Evolutionary conservation across 257 asterid genomes (phyloP).

Genomic region (Plantago ovata): DNA sequence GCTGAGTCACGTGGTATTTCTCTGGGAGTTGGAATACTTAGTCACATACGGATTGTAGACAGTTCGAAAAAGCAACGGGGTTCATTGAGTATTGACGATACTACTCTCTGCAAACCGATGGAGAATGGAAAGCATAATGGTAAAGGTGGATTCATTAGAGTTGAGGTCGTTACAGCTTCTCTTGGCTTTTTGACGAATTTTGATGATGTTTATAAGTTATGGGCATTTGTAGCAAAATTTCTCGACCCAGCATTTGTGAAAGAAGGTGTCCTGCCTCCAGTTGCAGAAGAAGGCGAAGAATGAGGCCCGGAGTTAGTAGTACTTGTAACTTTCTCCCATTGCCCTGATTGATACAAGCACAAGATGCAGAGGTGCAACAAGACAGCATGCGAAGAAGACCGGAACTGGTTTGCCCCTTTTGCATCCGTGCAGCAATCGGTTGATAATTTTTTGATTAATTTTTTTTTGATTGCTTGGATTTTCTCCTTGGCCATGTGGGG

Average conservation of each 20-base stretch:
- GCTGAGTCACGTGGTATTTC: slow-evolving; percentile 73
- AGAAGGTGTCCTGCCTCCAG: slow-evolving; percentile 72
- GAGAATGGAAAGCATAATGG: slow-evolving; percentile 61
- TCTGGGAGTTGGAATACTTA: slow-evolving; percentile 82
- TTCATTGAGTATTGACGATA: slow-evolving; percentile 55
- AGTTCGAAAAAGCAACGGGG: slow-evolving; percentile 54
- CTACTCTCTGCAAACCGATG: slow-evolving; percentile 92
- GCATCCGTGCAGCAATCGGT: slow-evolving; percentile 39
- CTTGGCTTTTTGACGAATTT: slow-evolving; percentile 85
- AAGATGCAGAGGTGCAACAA: slow-evolving; percentile 20
- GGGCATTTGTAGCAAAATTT: slow-evolving; percentile 94
- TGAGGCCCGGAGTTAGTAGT: slow-evolving; percentile 23
- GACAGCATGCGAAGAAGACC: slow-evolving; percentile 3
- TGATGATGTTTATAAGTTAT: slow-evolving; percentile 89
- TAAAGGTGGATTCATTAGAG: slow-evolving; percentile 78
- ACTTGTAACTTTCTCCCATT: slow-evolving; percentile 12
- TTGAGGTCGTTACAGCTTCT: slow-evolving; percentile 96
- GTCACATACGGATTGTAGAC: slow-evolving; percentile 73
- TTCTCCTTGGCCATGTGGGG: slow-evolving; percentile 28
- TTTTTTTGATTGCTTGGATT: slow-evolving; percentile 55
- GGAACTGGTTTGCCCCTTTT: slow-evolving; percentile 19
- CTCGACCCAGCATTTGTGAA: slow-evolving; percentile 74
- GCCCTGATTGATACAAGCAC: slow-evolving; percentile 3
- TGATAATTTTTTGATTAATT: slow-evolving; percentile 55
- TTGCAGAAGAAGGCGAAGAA: slow-evolving; percentile 63